Percentiles rank a stretch among this genome's conserved stretches.
phyloP scores from a whole-genome alignment of 129 eudicot species.

The Tanacetum coccineum region DNA sequence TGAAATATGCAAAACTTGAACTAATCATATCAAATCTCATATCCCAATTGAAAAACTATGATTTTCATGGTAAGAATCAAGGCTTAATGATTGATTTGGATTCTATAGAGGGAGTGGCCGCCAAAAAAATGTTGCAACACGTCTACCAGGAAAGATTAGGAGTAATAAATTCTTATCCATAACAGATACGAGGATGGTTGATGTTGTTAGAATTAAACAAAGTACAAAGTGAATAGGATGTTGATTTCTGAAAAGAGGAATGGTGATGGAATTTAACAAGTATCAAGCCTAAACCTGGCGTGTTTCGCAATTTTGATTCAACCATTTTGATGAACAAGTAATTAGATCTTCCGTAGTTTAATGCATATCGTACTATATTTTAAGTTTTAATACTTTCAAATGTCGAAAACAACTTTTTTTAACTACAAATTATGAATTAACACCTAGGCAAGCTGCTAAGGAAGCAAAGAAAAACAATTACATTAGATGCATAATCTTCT shows the following conservation, averaged over 20 bases:
- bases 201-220: slow-evolving; percentile 59
- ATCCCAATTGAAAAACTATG: slow-evolving; percentile 12
- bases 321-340: slow-evolving; percentile 44
- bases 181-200: slow-evolving; percentile 51
- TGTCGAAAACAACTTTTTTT: no score
- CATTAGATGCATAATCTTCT: no score
- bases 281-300: slow-evolving; percentile 63
- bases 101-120: slow-evolving; percentile 45
- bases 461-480: no score
- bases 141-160: slow-evolving; percentile 61
- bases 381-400: no score
- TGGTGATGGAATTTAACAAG: slow-evolving; percentile 56
- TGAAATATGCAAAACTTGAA: slow-evolving; percentile 51
- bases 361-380: no score
- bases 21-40: slow-evolving; percentile 29
- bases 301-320: slow-evolving; percentile 57
- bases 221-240: slow-evolving; percentile 82
- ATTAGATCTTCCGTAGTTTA: no score
- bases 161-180: slow-evolving; percentile 57
- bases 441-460: no score
- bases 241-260: slow-evolving; percentile 40
- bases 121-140: slow-evolving; percentile 58
- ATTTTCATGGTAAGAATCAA: slow-evolving; percentile 8
- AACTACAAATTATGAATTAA: no score
- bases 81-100: slow-evolving; percentile 53